These are phyloP conservation scores for Hemisphaericaspora subhashii DNA, from an alignment of 1,139 yeast species.

Conservation along the genomic window DNA sequence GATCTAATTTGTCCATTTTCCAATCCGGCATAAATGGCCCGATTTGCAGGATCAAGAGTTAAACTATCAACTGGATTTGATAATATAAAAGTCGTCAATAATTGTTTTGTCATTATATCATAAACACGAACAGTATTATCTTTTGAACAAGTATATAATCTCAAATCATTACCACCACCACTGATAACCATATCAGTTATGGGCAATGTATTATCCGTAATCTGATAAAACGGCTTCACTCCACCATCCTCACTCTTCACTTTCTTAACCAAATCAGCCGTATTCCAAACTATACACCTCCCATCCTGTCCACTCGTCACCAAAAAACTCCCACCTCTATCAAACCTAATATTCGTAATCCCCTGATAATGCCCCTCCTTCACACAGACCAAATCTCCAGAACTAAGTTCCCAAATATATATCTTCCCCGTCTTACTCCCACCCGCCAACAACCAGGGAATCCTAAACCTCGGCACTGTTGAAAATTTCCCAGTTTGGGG, in stretches of 20 bases:
- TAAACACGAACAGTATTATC: slow-evolving; percentile 78
- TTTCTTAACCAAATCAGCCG: slow-evolving; percentile 58
- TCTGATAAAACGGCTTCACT: slow-evolving; percentile 46
- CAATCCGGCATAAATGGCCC: slow-evolving; percentile 73
- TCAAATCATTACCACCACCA: slow-evolving; percentile 57
- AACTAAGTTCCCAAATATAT: slow-evolving; percentile 82
- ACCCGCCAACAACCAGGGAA: slow-evolving; percentile 73
- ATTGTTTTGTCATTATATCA: slow-evolving; percentile 42
- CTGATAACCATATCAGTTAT: slow-evolving; percentile 62
- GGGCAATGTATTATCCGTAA: slow-evolving; percentile 77
- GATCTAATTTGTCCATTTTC: slow-evolving; percentile 59
- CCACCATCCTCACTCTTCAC: slow-evolving; percentile 23
- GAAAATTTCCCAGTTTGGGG: slow-evolving; percentile 16
- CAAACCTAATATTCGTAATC: slow-evolving; percentile 56
- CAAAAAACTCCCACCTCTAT: slow-evolving; percentile 63
- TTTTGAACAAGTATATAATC: slow-evolving; percentile 66
- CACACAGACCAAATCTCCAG: slow-evolving; percentile 72
- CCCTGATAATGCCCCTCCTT: slow-evolving; percentile 86
- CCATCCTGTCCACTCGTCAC: slow-evolving; percentile 83
- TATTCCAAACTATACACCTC: slow-evolving; percentile 73
- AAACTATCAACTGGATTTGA: slow-evolving; percentile 58
- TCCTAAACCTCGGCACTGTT: slow-evolving; percentile 35
- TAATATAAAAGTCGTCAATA: slow-evolving; percentile 71
- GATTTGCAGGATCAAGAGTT: slow-evolving; percentile 77
- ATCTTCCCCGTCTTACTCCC: slow-evolving; percentile 72